Evolutionary conservation across 768 basidiomycete species (phyloP).

Genomic region (Lentinula guzmanii): DNA sequence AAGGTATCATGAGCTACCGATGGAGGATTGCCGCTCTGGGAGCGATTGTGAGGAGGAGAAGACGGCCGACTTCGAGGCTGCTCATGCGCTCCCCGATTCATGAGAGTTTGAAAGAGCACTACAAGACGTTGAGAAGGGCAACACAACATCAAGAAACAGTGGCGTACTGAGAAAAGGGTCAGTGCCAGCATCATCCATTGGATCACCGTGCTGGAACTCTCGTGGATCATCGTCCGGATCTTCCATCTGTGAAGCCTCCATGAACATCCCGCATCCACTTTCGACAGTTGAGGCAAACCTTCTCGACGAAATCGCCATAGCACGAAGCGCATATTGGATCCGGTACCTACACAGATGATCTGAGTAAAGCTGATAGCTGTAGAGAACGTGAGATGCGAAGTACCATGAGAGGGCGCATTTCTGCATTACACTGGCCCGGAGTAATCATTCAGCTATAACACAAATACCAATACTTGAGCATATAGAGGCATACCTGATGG

Average conservation of each 20-base stretch:
- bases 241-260: constrained; percentile 54
- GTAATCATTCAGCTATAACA: background rate
- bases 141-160: background rate
- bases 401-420: constrained; percentile 88
- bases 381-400: constrained; percentile 11
- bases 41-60: background rate
- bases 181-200: constrained; percentile 31
- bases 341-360: constrained; percentile 46
- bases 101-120: constrained; percentile 17
- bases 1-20: background rate
- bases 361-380: constrained; percentile 5
- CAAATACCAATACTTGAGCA: background rate
- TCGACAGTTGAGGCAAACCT: constrained; percentile 32
- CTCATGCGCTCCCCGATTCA: constrained; percentile 13
- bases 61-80: constrained; percentile 4
- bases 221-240: constrained; percentile 73
- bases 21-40: background rate
- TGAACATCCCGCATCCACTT: background rate
- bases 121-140: background rate
- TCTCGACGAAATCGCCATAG: constrained; percentile 77
- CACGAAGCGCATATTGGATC: constrained; percentile 83
- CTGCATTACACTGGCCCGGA: constrained; percentile 65
- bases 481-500: constrained; percentile 9
- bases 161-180: constrained; percentile 46
- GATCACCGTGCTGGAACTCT: constrained; percentile 40